phyloP scores from a whole-genome alignment of 2,329 filamentous ascomycete genomes.

The Hysterium pulicare region DNA sequence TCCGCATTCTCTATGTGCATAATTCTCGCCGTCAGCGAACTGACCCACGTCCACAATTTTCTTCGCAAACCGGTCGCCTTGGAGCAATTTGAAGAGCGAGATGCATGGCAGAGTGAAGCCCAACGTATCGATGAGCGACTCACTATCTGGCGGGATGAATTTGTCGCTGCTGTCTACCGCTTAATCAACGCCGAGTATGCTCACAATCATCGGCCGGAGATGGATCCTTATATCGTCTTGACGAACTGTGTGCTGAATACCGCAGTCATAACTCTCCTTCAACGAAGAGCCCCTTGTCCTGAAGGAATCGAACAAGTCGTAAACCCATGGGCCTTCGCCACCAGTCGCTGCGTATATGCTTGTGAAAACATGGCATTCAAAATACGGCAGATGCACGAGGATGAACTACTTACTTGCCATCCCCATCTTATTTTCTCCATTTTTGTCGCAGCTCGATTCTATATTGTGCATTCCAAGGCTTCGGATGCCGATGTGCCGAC shows the following conservation, averaged over 20 bases:
- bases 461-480: constrained; percentile 24
- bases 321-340: constrained; percentile 25
- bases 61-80: constrained; percentile 23
- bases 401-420: constrained; percentile 18
- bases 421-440: constrained; percentile 22
- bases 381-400: constrained; percentile 17
- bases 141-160: constrained; percentile 19
- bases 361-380: constrained; percentile 22
- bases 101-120: constrained; percentile 20
- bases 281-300: neutral
- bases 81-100: constrained; percentile 17
- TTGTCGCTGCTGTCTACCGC: constrained; percentile 14
- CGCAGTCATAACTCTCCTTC: constrained; percentile 4
- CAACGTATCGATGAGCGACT: constrained; percentile 21
- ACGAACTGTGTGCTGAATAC: constrained; percentile 22
- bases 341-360: constrained; percentile 25
- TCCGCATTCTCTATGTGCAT: constrained; percentile 23
- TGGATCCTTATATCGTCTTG: constrained; percentile 21
- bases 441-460: constrained; percentile 23
- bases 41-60: constrained; percentile 23
- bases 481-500: constrained; percentile 18
- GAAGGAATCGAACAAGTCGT: constrained; percentile 16
- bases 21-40: constrained; percentile 21
- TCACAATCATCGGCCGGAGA: constrained; percentile 13
- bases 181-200: constrained; percentile 10